Evolutionary conservation across 148 eudicot genomes (phyloP), one percentile per base, ranked within the genome.

Genomic region (Chenopodium formosanum): DNA sequence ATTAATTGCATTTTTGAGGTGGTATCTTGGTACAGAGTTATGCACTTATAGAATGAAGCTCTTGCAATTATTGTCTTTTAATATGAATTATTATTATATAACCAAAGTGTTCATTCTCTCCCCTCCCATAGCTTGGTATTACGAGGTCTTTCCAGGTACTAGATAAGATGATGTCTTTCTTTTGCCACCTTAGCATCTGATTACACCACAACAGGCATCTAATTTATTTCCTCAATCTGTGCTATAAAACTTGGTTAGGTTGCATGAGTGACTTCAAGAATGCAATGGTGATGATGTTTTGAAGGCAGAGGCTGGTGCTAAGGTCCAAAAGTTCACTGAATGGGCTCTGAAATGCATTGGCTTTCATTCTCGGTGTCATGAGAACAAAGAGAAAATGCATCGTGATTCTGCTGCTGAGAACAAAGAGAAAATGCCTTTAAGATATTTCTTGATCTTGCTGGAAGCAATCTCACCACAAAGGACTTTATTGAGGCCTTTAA

Each of bases 271-370:
- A 73, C 92, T 96, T 78, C 95, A 94, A 85, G 99, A 94, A 85
- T 96, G 99, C 88, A 96, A 92, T 78, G 99, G 99, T 1, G 97
- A 96, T 83, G 98, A 92, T 84, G 94, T 94, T 72, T 90, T 96
- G 90, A 96, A 94, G 86, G 99, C 98, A 66, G 99, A 96, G 85
- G 99, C 99, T 77, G 89, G 97, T 85, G 94, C 93, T 70, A 96
- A 96, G 89, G 99, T 94, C 78, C 99, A 91, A 82, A 96, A 96
- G 83, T 96, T 96, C 68, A 96, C 99, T 22, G 99, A 94, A 83
- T 96, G 99, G 99, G 99, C 99, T 71, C 88, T 94, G 84, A 96
- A 96, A 84, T 96, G 99, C 84, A 96, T 94, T 75, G 94, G 98
- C 25, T 94, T 94, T 80, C 98, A 94, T 87, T 92, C 98, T 68